A percentile compares a stretch with the other conserved stretches of the same genome.
Evolutionary conservation across 2,329 filamentous ascomycete genomes (phyloP).

Genomic region (Ophiostoma piceae): DNA sequence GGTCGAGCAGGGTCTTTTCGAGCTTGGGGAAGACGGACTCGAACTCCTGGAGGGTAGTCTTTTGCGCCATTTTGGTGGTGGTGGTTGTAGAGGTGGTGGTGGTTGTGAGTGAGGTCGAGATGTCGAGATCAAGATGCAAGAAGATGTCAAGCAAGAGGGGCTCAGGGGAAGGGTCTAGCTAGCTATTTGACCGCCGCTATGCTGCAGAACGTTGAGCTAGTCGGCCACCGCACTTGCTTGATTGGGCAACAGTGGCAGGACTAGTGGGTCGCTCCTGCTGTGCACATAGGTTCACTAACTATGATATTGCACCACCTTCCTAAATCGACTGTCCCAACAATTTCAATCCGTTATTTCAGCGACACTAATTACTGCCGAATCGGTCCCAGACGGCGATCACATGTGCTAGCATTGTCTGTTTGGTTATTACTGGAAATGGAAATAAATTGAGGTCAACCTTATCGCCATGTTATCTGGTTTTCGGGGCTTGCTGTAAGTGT

Average conservation of each 20-base stretch:
- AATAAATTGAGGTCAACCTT: neutral
- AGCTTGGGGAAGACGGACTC: constrained; percentile 85
- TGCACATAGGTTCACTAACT: neutral
- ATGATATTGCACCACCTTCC: no score
- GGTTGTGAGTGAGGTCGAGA: neutral
- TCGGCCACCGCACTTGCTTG: neutral
- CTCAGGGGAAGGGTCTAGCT: neutral
- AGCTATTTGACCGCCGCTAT: neutral
- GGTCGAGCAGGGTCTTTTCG: constrained; percentile 71
- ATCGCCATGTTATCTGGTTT: neutral
- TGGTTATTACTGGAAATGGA: neutral
- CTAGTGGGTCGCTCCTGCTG: neutral
- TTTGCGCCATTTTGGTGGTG: constrained; percentile 52
- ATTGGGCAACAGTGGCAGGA: neutral
- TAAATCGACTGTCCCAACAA: neutral
- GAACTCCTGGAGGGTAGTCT: constrained; percentile 77
- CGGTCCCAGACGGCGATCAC: neutral
- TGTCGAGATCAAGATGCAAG: neutral
- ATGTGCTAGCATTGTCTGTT: neutral
- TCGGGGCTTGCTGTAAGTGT: neutral
- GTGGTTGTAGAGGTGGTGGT: constrained; percentile 4
- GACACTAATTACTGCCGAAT: neutral
- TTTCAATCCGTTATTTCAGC: neutral
- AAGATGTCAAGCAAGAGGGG: neutral
- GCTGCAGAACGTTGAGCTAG: neutral